Percentiles rank a stretch among this genome's conserved stretches.
phyloP scores from a whole-genome alignment of 2,329 filamentous ascomycete genomes.

The Dactylonectria estremocensis region DNA sequence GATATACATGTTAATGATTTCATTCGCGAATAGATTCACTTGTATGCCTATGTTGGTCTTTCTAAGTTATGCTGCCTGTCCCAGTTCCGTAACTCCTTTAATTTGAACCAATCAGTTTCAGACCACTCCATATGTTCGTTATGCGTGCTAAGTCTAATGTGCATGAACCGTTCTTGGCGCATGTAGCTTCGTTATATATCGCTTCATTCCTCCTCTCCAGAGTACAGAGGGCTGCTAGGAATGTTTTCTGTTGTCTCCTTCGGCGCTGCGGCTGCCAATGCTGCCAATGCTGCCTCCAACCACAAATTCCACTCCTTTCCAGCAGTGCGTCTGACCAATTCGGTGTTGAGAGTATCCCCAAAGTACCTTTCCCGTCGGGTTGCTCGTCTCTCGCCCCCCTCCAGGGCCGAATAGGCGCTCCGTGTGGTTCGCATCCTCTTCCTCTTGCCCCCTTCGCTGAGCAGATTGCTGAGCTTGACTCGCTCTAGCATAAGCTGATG shows the following conservation, averaged over 20 bases:
- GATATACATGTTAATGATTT: slow-evolving; percentile 23
- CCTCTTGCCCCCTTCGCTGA: slow-evolving; percentile 69
- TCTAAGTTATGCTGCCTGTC: slow-evolving; percentile 27
- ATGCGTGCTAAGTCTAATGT: slow-evolving; percentile 21
- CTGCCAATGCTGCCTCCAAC: slow-evolving; percentile 42
- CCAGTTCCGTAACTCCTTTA: slow-evolving; percentile 29
- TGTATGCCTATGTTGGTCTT: slow-evolving; percentile 11
- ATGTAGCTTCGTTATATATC: slow-evolving; percentile 14
- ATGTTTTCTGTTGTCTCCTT: slow-evolving; percentile 34
- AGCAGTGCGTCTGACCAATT: slow-evolving; percentile 77
- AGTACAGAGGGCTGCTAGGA: slow-evolving; percentile 37
- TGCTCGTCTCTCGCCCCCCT: slow-evolving; percentile 78
- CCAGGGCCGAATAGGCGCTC: slow-evolving; percentile 82
- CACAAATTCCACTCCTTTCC: slow-evolving; percentile 58
- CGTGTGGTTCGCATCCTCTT: slow-evolving; percentile 79
- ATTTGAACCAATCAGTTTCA: slow-evolving; percentile 19
- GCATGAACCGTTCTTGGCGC: slow-evolving; percentile 2
- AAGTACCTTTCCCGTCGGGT: slow-evolving; percentile 84
- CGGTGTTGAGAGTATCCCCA: slow-evolving; percentile 70
- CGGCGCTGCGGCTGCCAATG: slow-evolving; percentile 31
- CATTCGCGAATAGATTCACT: slow-evolving; percentile 18
- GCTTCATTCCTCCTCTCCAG: slow-evolving; percentile 27
- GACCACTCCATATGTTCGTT: slow-evolving; percentile 26
- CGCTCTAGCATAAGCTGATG: slow-evolving; percentile 78
- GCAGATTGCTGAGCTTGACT: slow-evolving; percentile 71